Percentiles rank a stretch among this genome's conserved stretches.
These are phyloP conservation scores for Geranomyces michiganensis DNA, from an alignment of 192 early-diverging fungal species.

Conservation along the genomic window DNA sequence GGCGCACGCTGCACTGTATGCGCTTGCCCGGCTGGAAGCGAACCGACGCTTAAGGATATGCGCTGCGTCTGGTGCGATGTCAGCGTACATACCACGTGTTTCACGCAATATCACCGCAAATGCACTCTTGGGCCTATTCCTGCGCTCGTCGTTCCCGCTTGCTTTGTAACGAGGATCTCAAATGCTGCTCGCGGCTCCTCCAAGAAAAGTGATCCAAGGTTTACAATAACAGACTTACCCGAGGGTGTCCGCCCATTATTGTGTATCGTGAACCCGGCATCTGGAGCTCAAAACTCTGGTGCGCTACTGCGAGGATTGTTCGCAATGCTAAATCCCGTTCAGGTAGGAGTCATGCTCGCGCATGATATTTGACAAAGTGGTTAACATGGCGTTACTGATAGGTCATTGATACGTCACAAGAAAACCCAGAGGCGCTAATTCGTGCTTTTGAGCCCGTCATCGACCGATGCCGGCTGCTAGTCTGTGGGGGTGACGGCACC, in stretches of 20 bases:
- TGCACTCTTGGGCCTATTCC: conserved; percentile 28
- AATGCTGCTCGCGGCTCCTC: conserved; percentile 16
- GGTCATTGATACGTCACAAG: conserved; percentile 37
- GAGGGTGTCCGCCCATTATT: conserved; percentile 27
- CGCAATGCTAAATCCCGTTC: conserved; percentile 42
- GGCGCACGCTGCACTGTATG: conserved; percentile 29
- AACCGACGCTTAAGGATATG: conserved; percentile 32
- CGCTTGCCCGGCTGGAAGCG: conserved; percentile 23
- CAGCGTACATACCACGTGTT: conserved; percentile 30
- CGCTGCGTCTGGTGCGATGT: conserved; percentile 36
- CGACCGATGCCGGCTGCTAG: conserved; percentile 36
- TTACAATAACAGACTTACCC: conserved; percentile 5
- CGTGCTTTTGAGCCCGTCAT: conserved; percentile 30
- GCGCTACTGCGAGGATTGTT: conserved; percentile 41
- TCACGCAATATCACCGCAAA: conserved; percentile 22
- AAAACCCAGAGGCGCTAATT: conserved; percentile 37
- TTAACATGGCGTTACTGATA: background rate
- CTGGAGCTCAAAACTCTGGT: conserved; percentile 43
- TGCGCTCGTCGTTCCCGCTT: conserved; percentile 25
- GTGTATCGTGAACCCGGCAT: conserved; percentile 49
- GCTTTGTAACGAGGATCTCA: conserved; percentile 22
- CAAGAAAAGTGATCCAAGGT: conserved; percentile 28
- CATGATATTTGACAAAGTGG: background rate
- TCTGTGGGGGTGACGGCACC: conserved; percentile 54
- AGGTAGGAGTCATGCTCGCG: conserved; percentile 23